Conservation (phyloP, 129 eudicot genomes). For the Ambrosia artemisiifolia region DNA sequence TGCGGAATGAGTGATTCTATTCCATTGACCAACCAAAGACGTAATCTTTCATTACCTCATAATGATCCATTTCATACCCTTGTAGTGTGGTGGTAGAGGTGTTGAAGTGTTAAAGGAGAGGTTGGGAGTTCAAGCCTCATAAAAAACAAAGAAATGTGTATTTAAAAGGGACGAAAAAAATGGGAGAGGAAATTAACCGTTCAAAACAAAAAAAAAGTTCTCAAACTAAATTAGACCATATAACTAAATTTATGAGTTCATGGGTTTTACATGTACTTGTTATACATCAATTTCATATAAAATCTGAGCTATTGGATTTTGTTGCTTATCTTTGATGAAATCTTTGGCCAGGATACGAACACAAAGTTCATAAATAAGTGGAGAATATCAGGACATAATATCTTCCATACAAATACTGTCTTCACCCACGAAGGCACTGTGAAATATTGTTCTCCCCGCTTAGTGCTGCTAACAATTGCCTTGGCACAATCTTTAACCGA, state of each 20-base stretch:
- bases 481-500: constrained; percentile 40
- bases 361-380: constrained; percentile 38
- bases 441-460: constrained; percentile 52
- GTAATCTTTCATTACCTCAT: too few species aligned
- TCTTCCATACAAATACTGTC: constrained; percentile 34
- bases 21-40: too few species aligned
- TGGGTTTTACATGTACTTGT: not conserved
- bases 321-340: constrained; percentile 22
- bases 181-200: too few species aligned
- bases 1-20: too few species aligned
- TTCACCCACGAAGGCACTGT: constrained; percentile 58
- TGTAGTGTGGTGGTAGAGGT: too few species aligned
- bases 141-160: too few species aligned
- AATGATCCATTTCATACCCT: too few species aligned
- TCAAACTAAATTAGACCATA: not conserved
- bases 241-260: not conserved
- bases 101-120: too few species aligned
- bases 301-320: not conserved
- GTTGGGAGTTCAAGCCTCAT: too few species aligned
- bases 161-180: too few species aligned
- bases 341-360: constrained; percentile 30
- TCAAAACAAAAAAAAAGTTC: too few species aligned
- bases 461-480: constrained; percentile 53
- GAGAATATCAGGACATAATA: constrained; percentile 37
- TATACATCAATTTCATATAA: not conserved